Percentiles rank a stretch among this genome's conserved stretches.
Evolutionary conservation across 768 basidiomycete genomes (phyloP).

Genomic region (Russula olivacea): DNA sequence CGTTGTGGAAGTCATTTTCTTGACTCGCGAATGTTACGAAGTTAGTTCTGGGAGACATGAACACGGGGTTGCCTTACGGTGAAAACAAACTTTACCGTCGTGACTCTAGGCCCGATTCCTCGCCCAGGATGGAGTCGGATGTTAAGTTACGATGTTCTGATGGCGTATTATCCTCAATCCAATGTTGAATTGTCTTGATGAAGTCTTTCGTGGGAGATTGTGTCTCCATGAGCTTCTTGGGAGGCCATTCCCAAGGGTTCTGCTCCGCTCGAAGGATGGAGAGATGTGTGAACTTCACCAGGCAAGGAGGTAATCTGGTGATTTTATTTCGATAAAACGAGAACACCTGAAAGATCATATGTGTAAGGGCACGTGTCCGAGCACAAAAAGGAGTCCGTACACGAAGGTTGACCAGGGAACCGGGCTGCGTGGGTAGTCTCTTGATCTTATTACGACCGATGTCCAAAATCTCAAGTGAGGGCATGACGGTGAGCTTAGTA

Average conservation of each 20-base stretch:
- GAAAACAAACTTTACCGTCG: slow-evolving; percentile 30
- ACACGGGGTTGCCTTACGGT: background rate
- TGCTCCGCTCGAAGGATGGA: slow-evolving; percentile 80
- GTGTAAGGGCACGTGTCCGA: background rate
- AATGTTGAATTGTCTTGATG: slow-evolving; percentile 64
- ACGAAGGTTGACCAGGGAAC: slow-evolving; percentile 67
- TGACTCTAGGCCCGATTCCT: slow-evolving; percentile 37
- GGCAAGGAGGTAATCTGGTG: slow-evolving; percentile 68
- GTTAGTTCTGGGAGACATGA: slow-evolving; percentile 29
- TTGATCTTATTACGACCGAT: slow-evolving; percentile 89
- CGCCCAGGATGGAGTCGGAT: slow-evolving; percentile 47
- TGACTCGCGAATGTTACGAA: slow-evolving; percentile 1
- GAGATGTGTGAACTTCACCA: slow-evolving; percentile 65
- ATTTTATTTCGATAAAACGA: slow-evolving; percentile 84
- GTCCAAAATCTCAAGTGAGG: slow-evolving; percentile 89
- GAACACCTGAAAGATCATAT: slow-evolving; percentile 53
- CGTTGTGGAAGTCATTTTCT: slow-evolving; percentile 4
- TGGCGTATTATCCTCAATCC: slow-evolving; percentile 56
- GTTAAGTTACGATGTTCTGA: slow-evolving; percentile 35
- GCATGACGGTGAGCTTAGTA: slow-evolving; percentile 70
- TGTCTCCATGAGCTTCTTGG: slow-evolving; percentile 47
- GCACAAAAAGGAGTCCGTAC: slow-evolving; percentile 38
- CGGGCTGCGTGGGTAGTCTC: slow-evolving; percentile 71
- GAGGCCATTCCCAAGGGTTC: slow-evolving; percentile 95
- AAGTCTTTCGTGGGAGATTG: slow-evolving; percentile 57